Evolutionary conservation across 2,329 filamentous ascomycete genomes (phyloP).

Genomic region (Alternaria gansuensis): DNA sequence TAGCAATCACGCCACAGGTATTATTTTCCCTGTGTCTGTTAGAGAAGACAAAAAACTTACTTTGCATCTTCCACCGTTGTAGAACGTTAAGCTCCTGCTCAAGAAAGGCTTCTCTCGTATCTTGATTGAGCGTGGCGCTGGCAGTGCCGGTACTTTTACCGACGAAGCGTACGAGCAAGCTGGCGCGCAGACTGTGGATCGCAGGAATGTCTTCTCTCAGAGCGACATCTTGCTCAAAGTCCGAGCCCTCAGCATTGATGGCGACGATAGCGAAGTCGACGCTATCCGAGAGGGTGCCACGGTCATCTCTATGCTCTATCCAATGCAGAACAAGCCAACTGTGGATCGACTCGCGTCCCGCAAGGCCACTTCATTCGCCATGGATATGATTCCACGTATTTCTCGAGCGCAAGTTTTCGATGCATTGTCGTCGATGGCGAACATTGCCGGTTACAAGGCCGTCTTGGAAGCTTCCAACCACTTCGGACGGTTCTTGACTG

Average conservation of each 20-base stretch:
- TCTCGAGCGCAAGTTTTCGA: conserved; percentile 89
- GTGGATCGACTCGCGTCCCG: conserved; percentile 76
- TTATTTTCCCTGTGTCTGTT: neutral
- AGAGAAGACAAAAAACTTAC: neutral
- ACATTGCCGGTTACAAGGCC: conserved; percentile 92
- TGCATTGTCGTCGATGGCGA: conserved; percentile 90
- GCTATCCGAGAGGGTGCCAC: conserved; percentile 74
- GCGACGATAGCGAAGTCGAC: conserved; percentile 70
- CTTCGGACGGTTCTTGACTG: conserved; percentile 87
- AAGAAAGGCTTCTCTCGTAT: conserved; percentile 86
- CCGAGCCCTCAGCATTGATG: conserved; percentile 71
- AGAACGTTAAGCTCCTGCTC: conserved; percentile 78
- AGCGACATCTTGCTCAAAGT: conserved; percentile 87
- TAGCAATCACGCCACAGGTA: conserved; percentile 78
- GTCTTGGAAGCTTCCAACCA: conserved; percentile 89
- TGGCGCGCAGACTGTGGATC: conserved; percentile 78
- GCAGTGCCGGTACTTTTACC: conserved; percentile 76
- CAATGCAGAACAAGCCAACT: conserved; percentile 77
- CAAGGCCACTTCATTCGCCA: conserved; percentile 81
- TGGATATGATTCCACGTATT: conserved; percentile 93
- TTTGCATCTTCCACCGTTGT: neutral
- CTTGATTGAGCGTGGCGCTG: conserved; percentile 82
- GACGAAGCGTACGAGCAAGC: conserved; percentile 80
- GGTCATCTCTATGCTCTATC: conserved; percentile 84
- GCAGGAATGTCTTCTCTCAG: conserved; percentile 73